Conservation (phyloP, 78 protist genomes). For the Thecamonas trahens region DNA sequence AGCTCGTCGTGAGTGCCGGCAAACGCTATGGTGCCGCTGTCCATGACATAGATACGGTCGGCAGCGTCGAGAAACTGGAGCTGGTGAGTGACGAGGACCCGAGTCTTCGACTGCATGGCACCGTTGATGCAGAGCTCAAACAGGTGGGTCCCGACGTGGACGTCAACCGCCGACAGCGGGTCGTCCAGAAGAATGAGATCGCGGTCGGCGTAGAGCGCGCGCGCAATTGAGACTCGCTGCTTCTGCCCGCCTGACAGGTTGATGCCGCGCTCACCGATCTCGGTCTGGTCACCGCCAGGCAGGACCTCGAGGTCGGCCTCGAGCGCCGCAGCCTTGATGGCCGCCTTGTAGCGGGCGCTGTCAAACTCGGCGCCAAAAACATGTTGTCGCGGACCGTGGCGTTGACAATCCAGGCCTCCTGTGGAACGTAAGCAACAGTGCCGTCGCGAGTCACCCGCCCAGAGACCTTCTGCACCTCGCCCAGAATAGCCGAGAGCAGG, state of each 20-base stretch:
- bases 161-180: constrained; percentile 84
- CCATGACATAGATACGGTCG: constrained; percentile 30
- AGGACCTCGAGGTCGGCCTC: constrained; percentile 13
- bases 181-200: constrained; percentile 82
- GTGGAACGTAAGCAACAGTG: constrained; percentile 63
- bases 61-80: constrained; percentile 11
- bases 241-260: constrained; percentile 96
- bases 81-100: constrained; percentile 74
- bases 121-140: constrained; percentile 47
- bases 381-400: constrained; percentile 88
- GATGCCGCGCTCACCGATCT: constrained; percentile 95
- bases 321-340: constrained; percentile 52
- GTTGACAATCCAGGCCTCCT: constrained; percentile 89
- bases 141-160: constrained; percentile 64
- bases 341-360: constrained; percentile 41
- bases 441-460: constrained; percentile 60
- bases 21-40: constrained; percentile 27
- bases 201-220: constrained; percentile 56
- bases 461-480: constrained; percentile 41
- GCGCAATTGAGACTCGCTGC: constrained; percentile 87
- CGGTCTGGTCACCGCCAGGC: constrained; percentile 49
- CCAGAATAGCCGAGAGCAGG: constrained; percentile 58
- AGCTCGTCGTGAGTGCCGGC: constrained; percentile 32
- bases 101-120: constrained; percentile 36
- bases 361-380: constrained; percentile 73